Conservation (phyloP, 1,284 basidiomycete species). For the Ceratobasidium sp. region DNA sequence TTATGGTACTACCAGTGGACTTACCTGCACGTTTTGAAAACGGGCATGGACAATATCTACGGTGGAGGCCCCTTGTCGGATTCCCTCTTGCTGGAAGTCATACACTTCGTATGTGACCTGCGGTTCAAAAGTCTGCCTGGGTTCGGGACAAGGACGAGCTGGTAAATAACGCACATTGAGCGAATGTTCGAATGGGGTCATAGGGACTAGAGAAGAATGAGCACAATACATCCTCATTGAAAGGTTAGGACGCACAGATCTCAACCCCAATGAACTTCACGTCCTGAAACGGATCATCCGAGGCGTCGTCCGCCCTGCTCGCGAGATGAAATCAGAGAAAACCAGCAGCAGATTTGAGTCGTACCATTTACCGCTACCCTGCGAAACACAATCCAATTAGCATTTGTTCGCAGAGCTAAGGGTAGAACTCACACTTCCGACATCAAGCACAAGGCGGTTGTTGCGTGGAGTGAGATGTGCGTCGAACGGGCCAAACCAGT, state of each 20-base stretch:
- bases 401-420: background rate
- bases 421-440: slow-evolving; percentile 40
- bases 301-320: slow-evolving; percentile 35
- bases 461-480: slow-evolving; percentile 12
- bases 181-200: background rate
- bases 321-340: background rate
- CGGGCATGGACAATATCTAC: slow-evolving; percentile 40
- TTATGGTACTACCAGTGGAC: slow-evolving; percentile 2
- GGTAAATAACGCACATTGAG: slow-evolving; percentile 3
- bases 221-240: background rate
- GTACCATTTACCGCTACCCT: slow-evolving; percentile 39
- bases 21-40: slow-evolving; percentile 44
- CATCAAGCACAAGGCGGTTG: slow-evolving; percentile 23
- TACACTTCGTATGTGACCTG: slow-evolving; percentile 19
- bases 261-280: slow-evolving; percentile 27
- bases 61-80: background rate
- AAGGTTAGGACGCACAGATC: slow-evolving; percentile 9
- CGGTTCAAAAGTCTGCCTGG: background rate
- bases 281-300: slow-evolving; percentile 12
- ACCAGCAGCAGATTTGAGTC: background rate
- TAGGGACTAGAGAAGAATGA: slow-evolving; percentile 14
- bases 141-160: background rate
- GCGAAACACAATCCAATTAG: background rate
- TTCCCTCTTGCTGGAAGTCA: slow-evolving; percentile 36
- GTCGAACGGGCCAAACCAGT: slow-evolving; percentile 38